Base-by-base conservation (phyloP, 768 basidiomycete genomes). In the Gymnopilus dilepis region DNA sequence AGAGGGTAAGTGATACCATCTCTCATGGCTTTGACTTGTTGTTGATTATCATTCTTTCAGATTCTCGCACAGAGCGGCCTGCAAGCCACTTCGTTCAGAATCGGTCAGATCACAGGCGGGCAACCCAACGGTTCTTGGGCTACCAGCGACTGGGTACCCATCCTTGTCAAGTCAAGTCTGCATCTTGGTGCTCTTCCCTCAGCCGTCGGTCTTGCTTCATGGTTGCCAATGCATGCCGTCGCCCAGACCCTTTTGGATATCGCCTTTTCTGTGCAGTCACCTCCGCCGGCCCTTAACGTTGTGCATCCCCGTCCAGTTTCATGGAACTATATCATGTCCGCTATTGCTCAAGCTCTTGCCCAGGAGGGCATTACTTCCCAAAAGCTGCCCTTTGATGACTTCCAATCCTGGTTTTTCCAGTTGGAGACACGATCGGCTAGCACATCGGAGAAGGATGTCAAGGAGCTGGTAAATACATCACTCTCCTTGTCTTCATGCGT, bases 31-130 rank as follows among this genome's bases (percentile, higher is more conserved):
- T n/a, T n/a, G n/a, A n/a, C n/a, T n/a, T n/a, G n/a, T n/a, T n/a
- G n/a, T n/a, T n/a, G n/a, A n/a, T n/a, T n/a, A n/a, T n/a, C n/a
- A n/a, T n/a, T n/a, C n/a, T n/a, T 13, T 8, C 48, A 78, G 76
- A 69, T 77, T 13, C 66, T 78, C 1, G 63, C 66, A 3, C 53
- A 62, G 34, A 76, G 76, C 56, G 74, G 75, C 3, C 50, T 78
- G 4, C 63, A 72, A 41, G 68, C 68, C 0, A 69, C 72, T 4
- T 74, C 73, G 1, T 54, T 79, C n/a, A 69, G 79, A 8, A 67
- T 80, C 24, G 78, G 78, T 4, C 79, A 80, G 61, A 70, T 80
- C n/a, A 68, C 69, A 41, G 79, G 78, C 19, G 74, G 73, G 1
- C 21, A 21, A 1, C 70, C 70, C 7, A 75, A 70, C n/a, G 79